Evolutionary conservation across 2,329 filamentous ascomycete genomes (phyloP).

Genomic region (Phyllosticta ampelicida): DNA sequence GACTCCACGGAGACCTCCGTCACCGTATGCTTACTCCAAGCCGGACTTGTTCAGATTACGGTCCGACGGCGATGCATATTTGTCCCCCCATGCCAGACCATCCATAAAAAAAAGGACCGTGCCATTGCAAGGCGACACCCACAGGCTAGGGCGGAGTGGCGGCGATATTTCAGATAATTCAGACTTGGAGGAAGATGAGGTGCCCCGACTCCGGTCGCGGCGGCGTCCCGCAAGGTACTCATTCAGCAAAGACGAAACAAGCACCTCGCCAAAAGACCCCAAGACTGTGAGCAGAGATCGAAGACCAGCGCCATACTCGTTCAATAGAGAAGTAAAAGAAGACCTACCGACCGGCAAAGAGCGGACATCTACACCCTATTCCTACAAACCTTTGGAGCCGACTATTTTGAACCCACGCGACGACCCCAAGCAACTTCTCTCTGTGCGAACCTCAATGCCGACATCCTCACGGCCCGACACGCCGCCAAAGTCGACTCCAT

Average conservation of each 20-base stretch:
- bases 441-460: background rate
- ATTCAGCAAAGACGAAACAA: constrained; percentile 24
- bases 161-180: constrained; percentile 21
- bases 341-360: background rate
- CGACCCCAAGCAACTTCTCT: constrained; percentile 1
- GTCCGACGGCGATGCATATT: constrained; percentile 31
- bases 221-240: constrained; percentile 29
- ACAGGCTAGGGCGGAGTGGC: constrained; percentile 9
- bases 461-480: background rate
- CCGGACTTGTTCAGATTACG: constrained; percentile 17
- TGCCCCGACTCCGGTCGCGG: constrained; percentile 19
- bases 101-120: background rate
- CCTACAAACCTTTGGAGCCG: constrained; percentile 1
- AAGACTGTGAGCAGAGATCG: background rate
- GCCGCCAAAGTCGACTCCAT: background rate
- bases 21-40: constrained; percentile 36
- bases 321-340: constrained; percentile 2
- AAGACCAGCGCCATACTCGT: constrained; percentile 2
- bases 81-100: constrained; percentile 15
- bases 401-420: background rate
- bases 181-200: constrained; percentile 21
- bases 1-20: constrained; percentile 28
- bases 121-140: background rate
- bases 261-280: constrained; percentile 13
- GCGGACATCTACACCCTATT: constrained; percentile 3